Evolutionary conservation across 192 early-diverging fungal species (phyloP).

Genomic region (Geranomyces variabilis): DNA sequence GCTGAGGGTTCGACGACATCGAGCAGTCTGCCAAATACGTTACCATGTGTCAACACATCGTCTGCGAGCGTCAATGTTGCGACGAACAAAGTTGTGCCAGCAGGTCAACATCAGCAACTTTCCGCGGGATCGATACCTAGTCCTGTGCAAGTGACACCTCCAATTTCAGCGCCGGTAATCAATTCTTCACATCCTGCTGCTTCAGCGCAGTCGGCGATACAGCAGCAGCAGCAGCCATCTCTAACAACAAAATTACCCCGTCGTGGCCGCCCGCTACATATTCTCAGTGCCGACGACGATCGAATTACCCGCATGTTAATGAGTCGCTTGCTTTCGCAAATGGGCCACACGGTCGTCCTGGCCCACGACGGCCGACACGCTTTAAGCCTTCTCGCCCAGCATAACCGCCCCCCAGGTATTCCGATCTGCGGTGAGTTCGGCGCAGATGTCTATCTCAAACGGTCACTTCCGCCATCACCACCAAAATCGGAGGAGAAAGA

Average conservation of each 20-base stretch:
- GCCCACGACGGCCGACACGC: not conserved
- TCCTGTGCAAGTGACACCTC: no score
- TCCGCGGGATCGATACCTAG: no score
- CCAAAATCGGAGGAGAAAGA: no score
- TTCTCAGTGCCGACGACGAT: conserved; percentile 21
- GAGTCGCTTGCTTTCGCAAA: not conserved
- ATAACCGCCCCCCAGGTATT: not conserved
- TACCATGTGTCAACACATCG: not conserved
- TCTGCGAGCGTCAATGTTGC: not conserved
- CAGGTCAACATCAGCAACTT: no score
- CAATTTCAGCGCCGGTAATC: no score
- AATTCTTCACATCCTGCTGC: no score
- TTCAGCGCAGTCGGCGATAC: no score
- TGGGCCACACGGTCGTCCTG: not conserved
- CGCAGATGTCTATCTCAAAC: not conserved
- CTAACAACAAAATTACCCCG: no score
- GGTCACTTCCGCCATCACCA: not conserved
- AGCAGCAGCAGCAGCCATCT: no score
- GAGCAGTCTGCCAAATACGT: no score
- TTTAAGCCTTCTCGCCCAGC: not conserved
- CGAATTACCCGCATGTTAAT: conserved; percentile 10
- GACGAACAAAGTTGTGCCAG: no score
- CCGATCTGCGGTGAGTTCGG: no score
- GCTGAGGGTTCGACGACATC: not conserved
- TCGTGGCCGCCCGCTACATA: conserved; percentile 2